Conservation (phyloP, 768 basidiomycete genomes). For the Trametes elegans region DNA sequence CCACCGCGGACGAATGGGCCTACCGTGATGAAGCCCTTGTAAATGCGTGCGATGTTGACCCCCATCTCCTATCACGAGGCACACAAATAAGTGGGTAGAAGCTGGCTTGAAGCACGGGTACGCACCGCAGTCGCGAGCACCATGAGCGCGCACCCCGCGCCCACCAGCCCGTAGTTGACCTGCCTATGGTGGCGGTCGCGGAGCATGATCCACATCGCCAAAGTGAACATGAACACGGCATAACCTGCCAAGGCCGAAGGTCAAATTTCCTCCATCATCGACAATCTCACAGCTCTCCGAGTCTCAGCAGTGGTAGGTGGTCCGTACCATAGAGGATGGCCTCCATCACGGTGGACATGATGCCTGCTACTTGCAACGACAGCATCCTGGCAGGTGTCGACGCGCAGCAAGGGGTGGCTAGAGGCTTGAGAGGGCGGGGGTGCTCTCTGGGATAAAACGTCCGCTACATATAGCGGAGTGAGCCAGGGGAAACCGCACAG, state of each 20-base stretch:
- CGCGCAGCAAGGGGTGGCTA: neutral
- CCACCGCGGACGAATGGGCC: slow-evolving; percentile 6
- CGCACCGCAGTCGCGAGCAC: slow-evolving; percentile 22
- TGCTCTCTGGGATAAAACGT: neutral
- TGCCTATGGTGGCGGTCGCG: slow-evolving; percentile 16
- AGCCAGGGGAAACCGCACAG: neutral
- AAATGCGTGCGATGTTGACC: slow-evolving; percentile 10
- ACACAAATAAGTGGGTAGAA: neutral
- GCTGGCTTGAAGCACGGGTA: neutral
- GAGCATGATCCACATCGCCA: slow-evolving; percentile 25
- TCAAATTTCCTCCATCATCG: neutral
- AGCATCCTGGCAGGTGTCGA: slow-evolving; percentile 4
- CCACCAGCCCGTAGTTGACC: slow-evolving; percentile 20
- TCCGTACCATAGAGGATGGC: slow-evolving; percentile 25
- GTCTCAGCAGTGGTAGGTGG: too few relatives aligned
- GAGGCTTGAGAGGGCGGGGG: neutral
- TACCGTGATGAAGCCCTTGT: slow-evolving; percentile 3
- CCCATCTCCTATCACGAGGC: slow-evolving; percentile 18
- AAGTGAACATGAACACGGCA: slow-evolving; percentile 25
- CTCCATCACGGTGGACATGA: slow-evolving; percentile 23
- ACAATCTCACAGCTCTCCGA: too few relatives aligned
- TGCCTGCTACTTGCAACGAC: slow-evolving; percentile 12
- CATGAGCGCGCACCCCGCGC: slow-evolving; percentile 19
- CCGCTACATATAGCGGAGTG: slow-evolving; percentile 6
- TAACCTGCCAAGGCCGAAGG: slow-evolving; percentile 14